These are phyloP conservation scores for Chrysoporthe austroafricana DNA, from an alignment of 2,329 filamentous ascomycete genomes.

Conservation along the genomic window DNA sequence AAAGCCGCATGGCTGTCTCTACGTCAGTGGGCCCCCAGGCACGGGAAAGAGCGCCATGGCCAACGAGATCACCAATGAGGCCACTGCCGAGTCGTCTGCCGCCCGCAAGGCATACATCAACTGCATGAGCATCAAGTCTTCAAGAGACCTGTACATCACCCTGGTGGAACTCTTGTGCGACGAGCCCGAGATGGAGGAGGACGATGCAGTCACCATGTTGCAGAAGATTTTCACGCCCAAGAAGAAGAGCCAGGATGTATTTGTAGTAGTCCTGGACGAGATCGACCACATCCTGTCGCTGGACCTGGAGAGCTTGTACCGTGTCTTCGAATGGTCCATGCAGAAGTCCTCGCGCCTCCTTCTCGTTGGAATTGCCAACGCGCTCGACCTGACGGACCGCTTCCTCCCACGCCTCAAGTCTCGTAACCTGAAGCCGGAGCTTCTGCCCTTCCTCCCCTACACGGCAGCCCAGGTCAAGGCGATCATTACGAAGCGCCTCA, in stretches of 20 bases:
- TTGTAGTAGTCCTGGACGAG: conserved; percentile 89
- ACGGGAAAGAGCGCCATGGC: conserved; percentile 97
- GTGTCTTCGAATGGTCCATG: conserved; percentile 95
- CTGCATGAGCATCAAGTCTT: conserved; percentile 94
- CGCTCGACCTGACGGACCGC: conserved; percentile 91
- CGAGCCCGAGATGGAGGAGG: conserved; percentile 62
- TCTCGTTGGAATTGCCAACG: conserved; percentile 93
- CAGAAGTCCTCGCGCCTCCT: conserved; percentile 78
- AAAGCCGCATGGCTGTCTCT: conserved; percentile 77
- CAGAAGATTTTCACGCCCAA: conserved; percentile 72
- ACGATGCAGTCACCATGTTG: conserved; percentile 69
- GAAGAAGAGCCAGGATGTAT: conserved; percentile 61
- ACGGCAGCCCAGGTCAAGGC: conserved; percentile 83
- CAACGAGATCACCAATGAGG: conserved; percentile 71
- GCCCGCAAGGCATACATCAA: conserved; percentile 83
- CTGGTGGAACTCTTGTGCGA: conserved; percentile 72
- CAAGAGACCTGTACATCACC: conserved; percentile 81
- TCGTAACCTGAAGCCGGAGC: conserved; percentile 84
- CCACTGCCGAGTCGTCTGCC: conserved; percentile 50
- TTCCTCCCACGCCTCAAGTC: conserved; percentile 93
- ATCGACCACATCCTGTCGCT: conserved; percentile 91
- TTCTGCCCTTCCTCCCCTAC: conserved; percentile 93
- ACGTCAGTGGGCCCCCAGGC: conserved; percentile 92
- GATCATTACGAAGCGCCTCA: conserved; percentile 84
- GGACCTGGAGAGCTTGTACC: conserved; percentile 87